phyloP scores from a whole-genome alignment of 805 yeast species.

The Teunomyces pallodes region DNA sequence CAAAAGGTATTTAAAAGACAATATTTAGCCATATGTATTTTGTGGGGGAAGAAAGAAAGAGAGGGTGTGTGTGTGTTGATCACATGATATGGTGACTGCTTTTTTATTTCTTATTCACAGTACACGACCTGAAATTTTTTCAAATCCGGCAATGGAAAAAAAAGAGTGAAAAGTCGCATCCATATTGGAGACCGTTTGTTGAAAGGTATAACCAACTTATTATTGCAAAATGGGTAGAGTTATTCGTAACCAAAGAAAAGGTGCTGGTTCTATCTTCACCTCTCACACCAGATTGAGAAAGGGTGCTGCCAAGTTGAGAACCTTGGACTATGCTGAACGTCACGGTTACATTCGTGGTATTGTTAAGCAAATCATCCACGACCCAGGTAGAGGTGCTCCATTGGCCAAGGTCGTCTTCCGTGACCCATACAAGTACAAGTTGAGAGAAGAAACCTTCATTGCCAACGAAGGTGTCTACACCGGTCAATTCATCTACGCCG shows the following conservation, averaged over 20 bases:
- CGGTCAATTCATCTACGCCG: conserved; percentile 98
- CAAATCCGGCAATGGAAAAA: not conserved
- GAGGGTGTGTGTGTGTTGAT: not conserved
- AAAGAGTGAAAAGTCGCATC: not conserved
- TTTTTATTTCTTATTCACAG: not conserved
- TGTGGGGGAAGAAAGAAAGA: too few relatives aligned
- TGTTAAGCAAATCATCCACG: conserved; percentile 98
- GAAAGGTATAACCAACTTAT: conserved; percentile 9
- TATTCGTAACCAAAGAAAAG: conserved; percentile 99
- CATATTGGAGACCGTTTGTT: not conserved
- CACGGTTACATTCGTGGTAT: conserved; percentile 99
- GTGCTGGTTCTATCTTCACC: conserved; percentile 99
- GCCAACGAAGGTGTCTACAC: conserved; percentile 99
- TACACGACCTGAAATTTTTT: not conserved
- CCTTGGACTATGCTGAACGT: conserved; percentile 98
- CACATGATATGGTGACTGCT: conserved; percentile 8
- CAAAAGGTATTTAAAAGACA: not conserved
- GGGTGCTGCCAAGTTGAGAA: conserved; percentile 99
- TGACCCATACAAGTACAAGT: conserved; percentile 98
- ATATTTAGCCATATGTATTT: too few relatives aligned
- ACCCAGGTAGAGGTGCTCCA: conserved; percentile 99
- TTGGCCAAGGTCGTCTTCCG: conserved; percentile 94
- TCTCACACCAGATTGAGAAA: conserved; percentile 99
- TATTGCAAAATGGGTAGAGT: conserved; percentile 66
- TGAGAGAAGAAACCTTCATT: conserved; percentile 97